Conservation (phyloP, 2,329 filamentous ascomycete genomes). For the Nemania sp. region DNA sequence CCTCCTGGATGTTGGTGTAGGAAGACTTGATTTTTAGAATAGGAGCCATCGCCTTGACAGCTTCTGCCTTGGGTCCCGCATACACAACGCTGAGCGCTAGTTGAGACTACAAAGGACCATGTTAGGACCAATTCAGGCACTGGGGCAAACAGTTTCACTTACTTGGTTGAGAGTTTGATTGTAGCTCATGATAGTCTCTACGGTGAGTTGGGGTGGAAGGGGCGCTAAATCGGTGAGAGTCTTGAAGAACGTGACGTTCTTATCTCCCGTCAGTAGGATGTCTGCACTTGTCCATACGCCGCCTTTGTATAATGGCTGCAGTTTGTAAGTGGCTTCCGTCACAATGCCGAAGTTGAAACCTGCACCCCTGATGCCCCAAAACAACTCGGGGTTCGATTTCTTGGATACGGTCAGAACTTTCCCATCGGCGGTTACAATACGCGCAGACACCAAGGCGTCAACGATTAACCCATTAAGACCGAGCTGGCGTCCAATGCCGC, state of each 20-base stretch:
- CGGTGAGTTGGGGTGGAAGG: not conserved
- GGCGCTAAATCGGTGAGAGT: too few species aligned
- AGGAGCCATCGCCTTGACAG: constrained; percentile 16
- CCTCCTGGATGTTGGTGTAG: too few species aligned
- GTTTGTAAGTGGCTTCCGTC: constrained; percentile 28
- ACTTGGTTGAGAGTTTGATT: not conserved
- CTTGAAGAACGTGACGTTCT: too few species aligned
- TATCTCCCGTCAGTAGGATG: too few species aligned
- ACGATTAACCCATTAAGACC: constrained; percentile 33
- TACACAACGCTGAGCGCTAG: constrained; percentile 26
- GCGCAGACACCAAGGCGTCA: constrained; percentile 37
- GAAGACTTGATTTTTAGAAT: constrained; percentile 25
- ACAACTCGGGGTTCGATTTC: constrained; percentile 18
- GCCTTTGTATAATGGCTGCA: not conserved
- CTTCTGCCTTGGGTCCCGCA: constrained; percentile 22
- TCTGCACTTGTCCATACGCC: too few species aligned
- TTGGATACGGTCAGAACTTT: constrained; percentile 25
- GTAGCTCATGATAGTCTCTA: constrained; percentile 16
- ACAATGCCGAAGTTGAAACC: constrained; percentile 25
- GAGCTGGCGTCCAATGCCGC: constrained; percentile 29
- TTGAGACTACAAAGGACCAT: constrained; percentile 1
- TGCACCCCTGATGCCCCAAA: constrained; percentile 27
- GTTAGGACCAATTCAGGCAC: not conserved
- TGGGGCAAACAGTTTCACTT: not conserved
- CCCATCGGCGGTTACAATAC: constrained; percentile 36